Evolutionary conservation across 2,329 filamentous ascomycete genomes (phyloP), one percentile per base, ranked within the genome.

Genomic region (Grosmannia serpens): DNA sequence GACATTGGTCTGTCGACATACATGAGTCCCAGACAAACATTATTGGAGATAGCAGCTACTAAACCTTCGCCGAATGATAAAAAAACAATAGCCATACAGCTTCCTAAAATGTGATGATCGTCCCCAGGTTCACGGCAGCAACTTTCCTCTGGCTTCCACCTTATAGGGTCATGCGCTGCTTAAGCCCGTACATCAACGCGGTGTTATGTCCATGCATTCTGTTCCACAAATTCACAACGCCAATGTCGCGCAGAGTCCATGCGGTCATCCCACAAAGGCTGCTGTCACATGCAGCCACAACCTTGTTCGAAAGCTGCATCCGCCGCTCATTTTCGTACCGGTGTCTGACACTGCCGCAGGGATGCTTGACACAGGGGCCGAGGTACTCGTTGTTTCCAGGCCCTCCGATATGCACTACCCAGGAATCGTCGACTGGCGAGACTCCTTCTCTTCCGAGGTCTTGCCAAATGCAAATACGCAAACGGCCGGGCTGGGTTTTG

Each of bases 271-370:
- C 8, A n/a, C 3, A 5, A 7, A 15, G n/a, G 8, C 17, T 4
- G 2, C 9, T 44, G 2, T 50, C 41, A 9, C 26, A 20, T 2
- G 27, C 15, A 6, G 15, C 8, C n/a, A 41, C 27, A 20, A 26
- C 2, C 17, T 13, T 22, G 38, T n/a, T 31, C 10, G 35, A n/a
- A 11, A 27, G 13, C n/a, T 53, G 49, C 2, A n/a, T 1, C 3
- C 17, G 20, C 11, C 55, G 3, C 8, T 53, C 58, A 11, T 20
- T 38, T 31, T 59, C 58, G 41, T 56, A 59, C 9, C 58, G 54
- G 4, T 22, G 22, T 5, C 54, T 50, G 5, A 59, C 22, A 3
- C 10, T 47, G 20, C 58, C 58, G 0, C n/a, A 13, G 17, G 17
- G 2, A 35, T 59, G 54, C 1, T 13, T 3, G 2, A 59, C 24